Evolutionary conservation across 2,329 filamentous ascomycete genomes (phyloP), one percentile per base, ranked within the genome.

Genomic region (Monosporascus sp.): DNA sequence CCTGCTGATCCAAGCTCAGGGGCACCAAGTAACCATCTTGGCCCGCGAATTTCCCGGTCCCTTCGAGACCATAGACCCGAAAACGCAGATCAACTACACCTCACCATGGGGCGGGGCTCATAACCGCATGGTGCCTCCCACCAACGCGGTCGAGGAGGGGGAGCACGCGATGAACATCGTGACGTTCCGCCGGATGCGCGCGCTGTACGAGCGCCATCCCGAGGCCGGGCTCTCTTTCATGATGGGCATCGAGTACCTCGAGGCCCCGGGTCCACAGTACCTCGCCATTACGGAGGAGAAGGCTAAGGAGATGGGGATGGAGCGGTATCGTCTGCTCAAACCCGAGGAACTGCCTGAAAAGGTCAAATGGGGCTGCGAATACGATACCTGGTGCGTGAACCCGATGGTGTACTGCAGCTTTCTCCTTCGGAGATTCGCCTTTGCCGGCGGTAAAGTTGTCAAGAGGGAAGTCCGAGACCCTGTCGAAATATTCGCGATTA

Each of bases 21-120:
- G 70, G 26, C 66, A 72, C 61, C 49, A 56, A 49, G 72, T 79
- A 14, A 72, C 72, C 19, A 70, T 79, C 48, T 57, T 79, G 3
- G 75, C 77, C 20, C 69, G 66, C 37, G 74, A 78, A 62, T 75
- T 79, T 48, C 77, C 77, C 9, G 65, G 63, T n/a, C 72, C 75
- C 9, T 76, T 71, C 47, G 76, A 78, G 62, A 72, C 73, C 14
- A 68, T 75, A 37, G 71, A 76, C 53, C 61, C 70, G 5, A 55
- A 55, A 16, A 56, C 67, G 1, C 66, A 72, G 52, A 74, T 79
- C 62, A 74, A 82, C 68, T 83, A 76, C 62, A 77, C 80, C 16
- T 82, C 80, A 31, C 78, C 79, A 50, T 82, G 79, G 79, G 80
- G 74, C 37, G 80, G 80, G 11, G 79, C 80, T 2, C 78, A 83